Conservation (phyloP, 1,284 basidiomycete species). For the Ceratobasidium sp. region DNA sequence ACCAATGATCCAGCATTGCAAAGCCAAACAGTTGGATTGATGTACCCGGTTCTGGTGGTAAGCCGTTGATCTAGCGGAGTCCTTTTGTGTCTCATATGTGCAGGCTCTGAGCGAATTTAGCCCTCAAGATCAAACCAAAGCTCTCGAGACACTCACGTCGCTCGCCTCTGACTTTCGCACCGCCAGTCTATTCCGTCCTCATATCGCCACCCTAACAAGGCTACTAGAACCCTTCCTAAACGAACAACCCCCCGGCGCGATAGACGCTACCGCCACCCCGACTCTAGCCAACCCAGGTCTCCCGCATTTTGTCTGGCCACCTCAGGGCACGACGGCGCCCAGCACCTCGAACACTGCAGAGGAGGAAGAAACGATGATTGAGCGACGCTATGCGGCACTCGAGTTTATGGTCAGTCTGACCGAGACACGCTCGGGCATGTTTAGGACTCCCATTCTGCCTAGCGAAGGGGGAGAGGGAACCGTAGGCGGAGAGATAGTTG, state of each 20-base stretch:
- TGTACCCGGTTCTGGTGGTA: constrained; percentile 68
- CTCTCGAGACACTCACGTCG: constrained; percentile 64
- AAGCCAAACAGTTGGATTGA: constrained; percentile 60
- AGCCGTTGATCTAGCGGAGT: background rate
- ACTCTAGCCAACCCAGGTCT: constrained; percentile 60
- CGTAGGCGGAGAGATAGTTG: constrained; percentile 12
- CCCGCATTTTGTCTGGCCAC: constrained; percentile 43
- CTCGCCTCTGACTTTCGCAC: constrained; percentile 57
- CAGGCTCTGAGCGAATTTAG: constrained; percentile 27
- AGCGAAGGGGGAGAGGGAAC: background rate
- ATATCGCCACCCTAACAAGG: constrained; percentile 53
- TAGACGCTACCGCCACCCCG: constrained; percentile 57
- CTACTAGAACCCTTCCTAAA: constrained; percentile 23
- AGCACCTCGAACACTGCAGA: constrained; percentile 21
- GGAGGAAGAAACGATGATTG: constrained; percentile 50
- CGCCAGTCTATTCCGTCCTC: constrained; percentile 63
- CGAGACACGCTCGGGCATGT: constrained; percentile 71
- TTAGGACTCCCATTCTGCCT: constrained; percentile 62
- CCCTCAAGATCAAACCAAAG: constrained; percentile 19
- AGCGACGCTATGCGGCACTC: constrained; percentile 63
- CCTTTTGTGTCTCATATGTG: background rate
- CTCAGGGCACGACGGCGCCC: background rate
- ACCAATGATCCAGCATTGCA: constrained; percentile 63
- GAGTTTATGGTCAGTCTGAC: constrained; percentile 80
- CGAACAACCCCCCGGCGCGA: background rate